Percentiles rank a stretch among this genome's conserved stretches.
Evolutionary conservation across 768 basidiomycete genomes (phyloP).

Genomic region (Favolaschia claudopus): DNA sequence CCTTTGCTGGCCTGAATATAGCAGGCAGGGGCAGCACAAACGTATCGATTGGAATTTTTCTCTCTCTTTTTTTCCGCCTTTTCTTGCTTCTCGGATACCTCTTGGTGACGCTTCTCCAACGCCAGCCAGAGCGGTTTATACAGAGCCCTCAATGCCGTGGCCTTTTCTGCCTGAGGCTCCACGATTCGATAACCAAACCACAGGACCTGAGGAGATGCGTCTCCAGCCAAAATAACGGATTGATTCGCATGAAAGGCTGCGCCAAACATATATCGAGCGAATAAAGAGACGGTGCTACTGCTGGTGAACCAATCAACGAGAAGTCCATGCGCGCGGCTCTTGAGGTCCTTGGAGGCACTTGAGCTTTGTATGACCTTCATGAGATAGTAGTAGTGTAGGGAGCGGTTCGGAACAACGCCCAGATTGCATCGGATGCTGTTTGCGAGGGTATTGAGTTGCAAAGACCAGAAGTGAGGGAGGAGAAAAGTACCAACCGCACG

Average conservation of each 20-base stretch:
- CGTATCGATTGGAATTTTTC: conserved; percentile 35
- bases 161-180: conserved; percentile 13
- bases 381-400: conserved; percentile 12
- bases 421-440: conserved; percentile 12
- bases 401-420: conserved; percentile 3
- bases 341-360: not conserved
- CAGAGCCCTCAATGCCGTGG: conserved; percentile 23
- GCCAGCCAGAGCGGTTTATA: conserved; percentile 33
- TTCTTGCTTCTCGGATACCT: conserved; percentile 24
- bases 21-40: conserved; percentile 37
- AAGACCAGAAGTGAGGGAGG: not conserved
- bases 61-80: conserved; percentile 34
- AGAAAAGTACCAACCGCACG: conserved; percentile 5
- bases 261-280: conserved; percentile 16
- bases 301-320: conserved; percentile 17
- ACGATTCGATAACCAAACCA: conserved; percentile 29
- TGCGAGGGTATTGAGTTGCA: not conserved
- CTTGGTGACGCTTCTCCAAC: conserved; percentile 24
- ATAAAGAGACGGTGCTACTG: not conserved
- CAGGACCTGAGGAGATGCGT: conserved; percentile 27
- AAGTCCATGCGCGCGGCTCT: conserved; percentile 15
- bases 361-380: conserved; percentile 10
- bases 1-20: conserved; percentile 36
- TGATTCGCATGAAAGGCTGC: conserved; percentile 28
- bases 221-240: conserved; percentile 16